Percentiles rank a stretch among this genome's conserved stretches.
Evolutionary conservation across 257 asterid genomes (phyloP).

Genomic region (Oldenlandia corymbosa): DNA sequence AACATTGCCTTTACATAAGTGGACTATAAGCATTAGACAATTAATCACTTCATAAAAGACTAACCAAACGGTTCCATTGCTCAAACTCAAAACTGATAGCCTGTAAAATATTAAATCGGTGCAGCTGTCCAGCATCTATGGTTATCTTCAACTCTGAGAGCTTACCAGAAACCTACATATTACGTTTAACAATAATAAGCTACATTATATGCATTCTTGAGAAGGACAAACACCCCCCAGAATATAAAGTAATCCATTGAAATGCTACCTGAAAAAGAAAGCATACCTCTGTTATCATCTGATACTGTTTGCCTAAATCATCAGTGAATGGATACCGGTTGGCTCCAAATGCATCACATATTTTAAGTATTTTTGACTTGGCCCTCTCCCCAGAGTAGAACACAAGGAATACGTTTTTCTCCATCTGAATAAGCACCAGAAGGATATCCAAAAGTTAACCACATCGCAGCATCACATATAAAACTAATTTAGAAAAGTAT

Average conservation of each 20-base stretch:
- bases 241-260: not conserved
- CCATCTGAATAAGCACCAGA: constrained; percentile 35
- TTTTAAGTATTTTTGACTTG: constrained; percentile 49
- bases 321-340: constrained; percentile 56
- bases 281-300: constrained; percentile 46
- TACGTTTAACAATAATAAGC: constrained; percentile 7
- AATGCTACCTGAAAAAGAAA: not conserved
- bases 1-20: not conserved
- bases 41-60: constrained; percentile 12
- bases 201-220: constrained; percentile 3
- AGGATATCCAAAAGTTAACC: not conserved
- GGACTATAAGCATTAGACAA: not conserved
- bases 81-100: constrained; percentile 42
- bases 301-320: constrained; percentile 44
- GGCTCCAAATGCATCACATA: constrained; percentile 69
- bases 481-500: not conserved
- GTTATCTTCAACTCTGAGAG: constrained; percentile 60
- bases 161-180: constrained; percentile 49
- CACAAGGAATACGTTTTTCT: constrained; percentile 51
- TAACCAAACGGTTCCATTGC: constrained; percentile 56
- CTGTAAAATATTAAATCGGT: constrained; percentile 38
- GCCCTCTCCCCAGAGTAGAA: constrained; percentile 66
- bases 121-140: constrained; percentile 45
- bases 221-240: not conserved
- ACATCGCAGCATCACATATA: not conserved